Conservation (phyloP, 352 stramenopile genomes). For the Phytophthora rubi region DNA sequence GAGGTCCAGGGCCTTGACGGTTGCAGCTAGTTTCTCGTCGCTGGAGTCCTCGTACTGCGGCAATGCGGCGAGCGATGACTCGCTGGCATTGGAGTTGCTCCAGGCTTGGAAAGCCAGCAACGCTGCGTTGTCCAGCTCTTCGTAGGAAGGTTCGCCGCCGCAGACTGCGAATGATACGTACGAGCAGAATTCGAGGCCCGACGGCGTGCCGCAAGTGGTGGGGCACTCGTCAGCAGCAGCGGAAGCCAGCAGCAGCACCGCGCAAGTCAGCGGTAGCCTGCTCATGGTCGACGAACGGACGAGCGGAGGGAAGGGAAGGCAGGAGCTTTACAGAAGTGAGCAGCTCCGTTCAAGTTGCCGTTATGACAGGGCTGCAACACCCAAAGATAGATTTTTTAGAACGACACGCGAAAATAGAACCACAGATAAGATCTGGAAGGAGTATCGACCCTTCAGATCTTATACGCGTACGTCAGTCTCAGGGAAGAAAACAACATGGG, state of each 20-base stretch:
- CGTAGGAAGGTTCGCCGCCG: constrained; percentile 58
- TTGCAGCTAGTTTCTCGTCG: constrained; percentile 42
- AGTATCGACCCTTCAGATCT: neutral
- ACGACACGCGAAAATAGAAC: constrained; percentile 11
- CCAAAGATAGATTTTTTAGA: constrained; percentile 1
- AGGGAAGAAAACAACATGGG: constrained; percentile 42
- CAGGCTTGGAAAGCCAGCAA: constrained; percentile 50
- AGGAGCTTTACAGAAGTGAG: constrained; percentile 19
- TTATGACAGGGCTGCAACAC: neutral
- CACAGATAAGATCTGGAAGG: neutral
- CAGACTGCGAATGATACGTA: constrained; percentile 83
- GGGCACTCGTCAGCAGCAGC: constrained; percentile 58
- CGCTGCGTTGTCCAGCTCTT: constrained; percentile 61
- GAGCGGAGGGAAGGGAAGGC: neutral
- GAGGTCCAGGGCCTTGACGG: constrained; percentile 60
- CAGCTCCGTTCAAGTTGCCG: constrained; percentile 5
- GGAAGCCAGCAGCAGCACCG: constrained; percentile 13
- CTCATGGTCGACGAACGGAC: constrained; percentile 17
- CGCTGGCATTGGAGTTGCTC: constrained; percentile 51
- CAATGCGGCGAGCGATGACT: constrained; percentile 40
- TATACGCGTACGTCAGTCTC: constrained; percentile 18
- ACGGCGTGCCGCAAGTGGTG: constrained; percentile 78
- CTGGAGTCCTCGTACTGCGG: constrained; percentile 59
- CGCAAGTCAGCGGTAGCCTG: constrained; percentile 20
- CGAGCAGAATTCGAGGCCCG: constrained; percentile 76